Evolutionary conservation across 2,329 filamentous ascomycete species (phyloP).

Genomic region (Cladosporium sp.): DNA sequence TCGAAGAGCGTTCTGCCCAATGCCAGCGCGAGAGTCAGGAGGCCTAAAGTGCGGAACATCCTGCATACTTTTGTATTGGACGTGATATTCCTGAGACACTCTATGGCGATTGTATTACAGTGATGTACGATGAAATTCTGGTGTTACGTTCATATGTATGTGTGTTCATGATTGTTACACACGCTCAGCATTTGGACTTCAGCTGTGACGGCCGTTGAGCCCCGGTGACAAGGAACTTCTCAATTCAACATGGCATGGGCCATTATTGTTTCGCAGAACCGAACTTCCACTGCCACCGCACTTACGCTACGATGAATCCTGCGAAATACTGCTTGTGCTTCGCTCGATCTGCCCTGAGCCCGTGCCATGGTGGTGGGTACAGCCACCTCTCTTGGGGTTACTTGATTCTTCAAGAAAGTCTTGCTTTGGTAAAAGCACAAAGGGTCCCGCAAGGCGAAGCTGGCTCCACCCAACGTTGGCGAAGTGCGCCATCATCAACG

Average conservation of each 20-base stretch:
- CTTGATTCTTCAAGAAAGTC: neutral
- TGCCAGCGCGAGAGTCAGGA: neutral
- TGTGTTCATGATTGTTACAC: neutral
- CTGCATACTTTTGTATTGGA: neutral
- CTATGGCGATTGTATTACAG: neutral
- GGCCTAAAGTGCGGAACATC: neutral
- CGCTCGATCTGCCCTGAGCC: neutral
- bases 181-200: neutral
- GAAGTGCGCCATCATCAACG: constrained; percentile 13
- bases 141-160: neutral
- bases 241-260: neutral
- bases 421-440: neutral
- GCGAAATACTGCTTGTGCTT: neutral
- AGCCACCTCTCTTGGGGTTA: neutral
- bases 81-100: neutral
- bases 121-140: neutral
- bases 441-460: neutral
- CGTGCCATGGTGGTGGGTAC: neutral
- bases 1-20: neutral
- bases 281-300: neutral
- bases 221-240: neutral
- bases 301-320: neutral
- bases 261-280: neutral
- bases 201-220: neutral
- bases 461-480: neutral